Percentiles rank a stretch among this genome's conserved stretches.
These are phyloP conservation scores for Paramecium biaurelia DNA, from an alignment of 73 alveolate species.

Conservation along the genomic window DNA sequence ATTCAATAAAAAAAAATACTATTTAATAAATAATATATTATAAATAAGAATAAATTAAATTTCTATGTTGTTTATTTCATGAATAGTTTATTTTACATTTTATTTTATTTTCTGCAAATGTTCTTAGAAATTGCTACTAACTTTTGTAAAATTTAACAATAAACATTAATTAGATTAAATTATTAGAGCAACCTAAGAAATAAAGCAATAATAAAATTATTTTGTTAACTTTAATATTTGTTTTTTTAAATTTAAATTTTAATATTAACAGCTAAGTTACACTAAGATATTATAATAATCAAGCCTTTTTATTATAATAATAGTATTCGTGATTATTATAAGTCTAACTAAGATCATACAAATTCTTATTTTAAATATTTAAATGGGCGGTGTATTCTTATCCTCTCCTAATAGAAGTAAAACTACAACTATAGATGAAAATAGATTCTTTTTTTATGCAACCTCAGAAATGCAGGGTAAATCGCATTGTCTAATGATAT, in stretches of 20 bases:
- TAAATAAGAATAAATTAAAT: too few relatives aligned
- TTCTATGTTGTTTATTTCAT: too few relatives aligned
- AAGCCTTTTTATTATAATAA: conserved; percentile 15
- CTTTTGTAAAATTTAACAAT: too few relatives aligned
- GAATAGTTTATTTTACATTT: too few relatives aligned
- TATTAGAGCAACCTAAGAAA: too few relatives aligned
- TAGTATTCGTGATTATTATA: conserved; percentile 42
- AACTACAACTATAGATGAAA: conserved; percentile 50
- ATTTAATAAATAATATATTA: too few relatives aligned
- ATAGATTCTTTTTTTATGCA: conserved; percentile 62
- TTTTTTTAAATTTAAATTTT: neutral
- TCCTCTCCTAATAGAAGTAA: conserved; percentile 63
- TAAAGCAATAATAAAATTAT: too few relatives aligned
- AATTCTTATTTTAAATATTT: neutral
- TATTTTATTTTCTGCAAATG: too few relatives aligned
- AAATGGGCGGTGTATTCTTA: conserved; percentile 70
- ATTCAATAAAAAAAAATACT: too few relatives aligned
- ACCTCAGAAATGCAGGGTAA: conserved; percentile 91
- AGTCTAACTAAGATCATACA: neutral
- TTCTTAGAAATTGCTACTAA: too few relatives aligned
- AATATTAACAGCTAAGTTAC: neutral
- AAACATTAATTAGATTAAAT: too few relatives aligned
- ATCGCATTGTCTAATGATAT: neutral
- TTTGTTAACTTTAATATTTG: too few relatives aligned
- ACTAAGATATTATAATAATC: conserved; percentile 20